Percentiles rank a stretch among this genome's conserved stretches.
Conservation (phyloP, 257 asterid genomes). For the Verbena officinalis region DNA sequence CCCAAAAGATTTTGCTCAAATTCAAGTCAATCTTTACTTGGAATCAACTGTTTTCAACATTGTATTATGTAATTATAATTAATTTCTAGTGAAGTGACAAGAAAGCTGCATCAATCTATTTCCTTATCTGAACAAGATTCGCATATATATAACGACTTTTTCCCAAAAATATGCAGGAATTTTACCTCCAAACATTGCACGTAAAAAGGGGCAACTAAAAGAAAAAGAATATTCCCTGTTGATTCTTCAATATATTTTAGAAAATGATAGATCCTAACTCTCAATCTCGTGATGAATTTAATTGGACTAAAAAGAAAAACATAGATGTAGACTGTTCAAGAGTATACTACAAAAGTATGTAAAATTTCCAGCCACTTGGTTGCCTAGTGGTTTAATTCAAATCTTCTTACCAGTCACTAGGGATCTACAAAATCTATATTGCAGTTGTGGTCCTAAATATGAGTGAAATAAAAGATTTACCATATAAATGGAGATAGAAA, state of each 20-base stretch:
- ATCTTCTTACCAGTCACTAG: constrained; percentile 4
- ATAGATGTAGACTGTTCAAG: constrained; percentile 27
- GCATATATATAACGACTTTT: too few relatives aligned
- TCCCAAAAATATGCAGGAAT: not conserved
- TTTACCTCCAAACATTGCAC: constrained; percentile 10
- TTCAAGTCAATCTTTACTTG: too few relatives aligned
- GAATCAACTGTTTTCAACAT: too few relatives aligned
- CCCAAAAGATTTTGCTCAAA: not conserved
- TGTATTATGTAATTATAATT: too few relatives aligned
- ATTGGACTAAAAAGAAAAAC: constrained; percentile 25
- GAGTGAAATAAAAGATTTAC: too few relatives aligned
- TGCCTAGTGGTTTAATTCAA: constrained; percentile 16
- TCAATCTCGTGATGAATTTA: constrained; percentile 9
- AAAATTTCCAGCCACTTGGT: constrained; percentile 26
- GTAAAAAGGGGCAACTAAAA: not conserved
- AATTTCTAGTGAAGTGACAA: too few relatives aligned
- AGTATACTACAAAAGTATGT: constrained; percentile 8
- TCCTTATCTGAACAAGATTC: not conserved
- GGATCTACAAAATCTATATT: constrained; percentile 1
- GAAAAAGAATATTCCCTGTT: constrained; percentile 32
- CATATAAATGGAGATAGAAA: constrained; percentile 22
- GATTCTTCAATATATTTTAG: constrained; percentile 30
- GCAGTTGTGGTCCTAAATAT: constrained; percentile 41
- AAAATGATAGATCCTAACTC: constrained; percentile 28
- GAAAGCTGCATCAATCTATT: constrained; percentile 1